phyloP scores from a whole-genome alignment of 192 early-diverging fungal genomes.

The Coemansia sp. region DNA sequence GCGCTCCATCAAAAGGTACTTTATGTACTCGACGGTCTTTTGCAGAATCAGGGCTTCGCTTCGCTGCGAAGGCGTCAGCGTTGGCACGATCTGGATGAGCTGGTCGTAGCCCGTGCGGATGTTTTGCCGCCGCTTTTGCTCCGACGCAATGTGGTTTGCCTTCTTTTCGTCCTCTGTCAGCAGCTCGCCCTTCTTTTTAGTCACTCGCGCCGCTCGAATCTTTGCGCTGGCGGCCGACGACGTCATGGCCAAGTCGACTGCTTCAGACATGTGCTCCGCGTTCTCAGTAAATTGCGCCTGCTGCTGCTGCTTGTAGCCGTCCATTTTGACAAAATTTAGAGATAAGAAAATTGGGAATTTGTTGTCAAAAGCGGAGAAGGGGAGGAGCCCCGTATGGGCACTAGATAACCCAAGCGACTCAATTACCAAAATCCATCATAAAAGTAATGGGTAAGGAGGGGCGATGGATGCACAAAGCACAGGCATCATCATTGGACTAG shows the following conservation, averaged over 20 bases:
- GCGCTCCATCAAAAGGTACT: conserved; percentile 63
- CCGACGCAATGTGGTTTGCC: conserved; percentile 94
- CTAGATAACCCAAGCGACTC: no score
- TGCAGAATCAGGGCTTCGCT: conserved; percentile 87
- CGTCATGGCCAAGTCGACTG: not conserved
- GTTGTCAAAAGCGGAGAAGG: no score
- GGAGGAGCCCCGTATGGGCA: no score
- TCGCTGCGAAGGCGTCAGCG: conserved; percentile 78
- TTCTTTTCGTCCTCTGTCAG: conserved; percentile 92
- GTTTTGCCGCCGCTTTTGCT: conserved; percentile 91
- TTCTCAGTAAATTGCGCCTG: not conserved
- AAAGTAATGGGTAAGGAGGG: no score
- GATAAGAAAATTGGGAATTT: no score
- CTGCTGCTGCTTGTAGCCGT: not conserved
- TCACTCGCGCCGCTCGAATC: conserved; percentile 14
- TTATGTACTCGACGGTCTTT: conserved; percentile 81
- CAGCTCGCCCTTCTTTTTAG: conserved; percentile 65
- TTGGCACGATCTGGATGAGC: conserved; percentile 86
- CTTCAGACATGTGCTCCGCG: not conserved
- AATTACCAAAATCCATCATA: no score
- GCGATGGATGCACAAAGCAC: no score
- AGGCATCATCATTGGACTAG: no score
- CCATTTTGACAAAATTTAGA: conserved; percentile 2
- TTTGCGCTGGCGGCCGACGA: not conserved
- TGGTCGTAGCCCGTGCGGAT: conserved; percentile 91